Evolutionary conservation across 2,329 filamentous ascomycete genomes (phyloP), one percentile per base, ranked within the genome.

Genomic region (Claviceps arundinis): DNA sequence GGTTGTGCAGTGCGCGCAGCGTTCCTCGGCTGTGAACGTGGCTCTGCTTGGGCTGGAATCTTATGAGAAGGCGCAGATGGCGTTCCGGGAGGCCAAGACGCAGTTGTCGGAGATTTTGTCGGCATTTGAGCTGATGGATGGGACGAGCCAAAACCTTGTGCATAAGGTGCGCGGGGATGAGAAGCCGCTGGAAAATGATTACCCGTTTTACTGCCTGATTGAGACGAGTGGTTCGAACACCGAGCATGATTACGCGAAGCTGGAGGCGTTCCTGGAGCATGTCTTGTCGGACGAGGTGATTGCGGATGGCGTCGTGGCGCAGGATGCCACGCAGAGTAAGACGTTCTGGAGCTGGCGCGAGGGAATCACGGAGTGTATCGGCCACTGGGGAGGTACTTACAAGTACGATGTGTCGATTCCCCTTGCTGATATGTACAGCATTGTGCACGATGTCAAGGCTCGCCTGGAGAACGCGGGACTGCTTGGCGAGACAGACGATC

Each of bases 381-480:
- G 87, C 56, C 89, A 96, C 67, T 89, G 86, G 70, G 94, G 93
- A 54, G 93, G 90, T 45, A 90, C 93, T 8, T 98, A 98, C 78
- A 98, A 98, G 72, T 98, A 98, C 67, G 93, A 98, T 64, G 77
- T 98, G 37, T 97, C 93, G 6, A 95, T 98, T 58, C 93, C 93
- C 1, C 77, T 98, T 30, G 70, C 79, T 13, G 84, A 95, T 59
- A 81, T 98, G 62, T 98, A 98, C 71, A 74, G 80, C 59, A 75
- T 98, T 34, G 93, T 98, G 34, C 87, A 93, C 58, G 93, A 97
- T 60, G 85, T 84, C 22, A 79, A 85, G 56, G 81, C 80, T 50
- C 82, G 83, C 50, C 77, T 98, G 58, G 75, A 77, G 1, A 76
- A 82, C 51, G 83, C 84, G 37, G 89, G 89, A 0, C 76, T 97